phyloP scores from a whole-genome alignment of 352 stramenopile genomes.

The Peronospora destructor region DNA sequence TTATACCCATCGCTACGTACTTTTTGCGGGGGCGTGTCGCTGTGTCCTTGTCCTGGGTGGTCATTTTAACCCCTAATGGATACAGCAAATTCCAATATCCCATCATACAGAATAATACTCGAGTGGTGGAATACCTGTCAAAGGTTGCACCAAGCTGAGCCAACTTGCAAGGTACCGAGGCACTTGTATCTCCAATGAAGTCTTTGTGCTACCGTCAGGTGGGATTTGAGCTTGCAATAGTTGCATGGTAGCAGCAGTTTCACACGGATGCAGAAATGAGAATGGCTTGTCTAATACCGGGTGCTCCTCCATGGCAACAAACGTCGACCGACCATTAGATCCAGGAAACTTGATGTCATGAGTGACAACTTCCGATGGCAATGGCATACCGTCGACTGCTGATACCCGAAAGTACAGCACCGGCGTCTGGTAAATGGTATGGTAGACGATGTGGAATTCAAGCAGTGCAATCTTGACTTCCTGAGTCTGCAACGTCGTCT shows the following conservation, averaged over 20 bases:
- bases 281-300: slow-evolving; percentile 59
- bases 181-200: not conserved
- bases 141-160: slow-evolving; percentile 67
- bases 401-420: slow-evolving; percentile 61
- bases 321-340: slow-evolving; percentile 20
- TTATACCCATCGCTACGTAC: slow-evolving; percentile 5
- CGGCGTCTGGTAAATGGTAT: slow-evolving; percentile 65
- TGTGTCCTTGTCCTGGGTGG: not conserved
- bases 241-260: slow-evolving; percentile 61
- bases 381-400: slow-evolving; percentile 35
- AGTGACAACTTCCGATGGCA: slow-evolving; percentile 18
- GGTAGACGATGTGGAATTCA: slow-evolving; percentile 81
- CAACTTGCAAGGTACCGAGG: slow-evolving; percentile 54
- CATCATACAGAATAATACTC: slow-evolving; percentile 32
- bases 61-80: too few relatives aligned
- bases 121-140: slow-evolving; percentile 46
- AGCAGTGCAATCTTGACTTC: slow-evolving; percentile 32
- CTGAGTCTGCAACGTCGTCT: not conserved
- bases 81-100: not conserved
- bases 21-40: slow-evolving; percentile 21
- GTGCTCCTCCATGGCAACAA: slow-evolving; percentile 66
- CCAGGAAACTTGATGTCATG: slow-evolving; percentile 31
- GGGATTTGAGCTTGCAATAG: slow-evolving; percentile 37
- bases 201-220: not conserved
- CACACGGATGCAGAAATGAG: slow-evolving; percentile 72